Evolutionary conservation across 495 filamentous ascomycete species (phyloP).

Genomic region (Immersiella caudata): DNA sequence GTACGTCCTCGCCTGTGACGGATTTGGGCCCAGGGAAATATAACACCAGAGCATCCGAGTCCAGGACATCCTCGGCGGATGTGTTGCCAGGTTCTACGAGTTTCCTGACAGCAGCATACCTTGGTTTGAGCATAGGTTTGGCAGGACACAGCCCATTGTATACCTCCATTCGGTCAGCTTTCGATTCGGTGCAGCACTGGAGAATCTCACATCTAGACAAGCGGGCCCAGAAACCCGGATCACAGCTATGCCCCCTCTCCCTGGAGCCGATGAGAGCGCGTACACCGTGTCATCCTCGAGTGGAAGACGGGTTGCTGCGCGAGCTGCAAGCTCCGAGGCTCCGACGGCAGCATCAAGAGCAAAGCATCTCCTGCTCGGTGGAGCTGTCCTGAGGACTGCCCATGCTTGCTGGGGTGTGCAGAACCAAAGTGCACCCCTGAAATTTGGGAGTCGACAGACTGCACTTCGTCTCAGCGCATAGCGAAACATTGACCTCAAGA

Average conservation of each 20-base stretch:
- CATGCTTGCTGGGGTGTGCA: background rate
- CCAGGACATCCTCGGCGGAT: conserved; percentile 59
- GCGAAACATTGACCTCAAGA: conserved; percentile 39
- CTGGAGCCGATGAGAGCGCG: conserved; percentile 84
- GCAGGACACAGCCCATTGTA: conserved; percentile 75
- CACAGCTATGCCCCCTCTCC: conserved; percentile 88
- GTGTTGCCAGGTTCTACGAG: conserved; percentile 63
- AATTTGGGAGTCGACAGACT: conserved; percentile 8
- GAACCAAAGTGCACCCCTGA: background rate
- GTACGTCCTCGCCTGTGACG: conserved; percentile 87
- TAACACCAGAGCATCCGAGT: conserved; percentile 81
- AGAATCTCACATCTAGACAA: conserved; percentile 63
- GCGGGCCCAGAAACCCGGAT: conserved; percentile 84
- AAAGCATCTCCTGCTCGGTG: conserved; percentile 13
- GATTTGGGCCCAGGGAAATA: conserved; percentile 84
- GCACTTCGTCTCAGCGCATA: conserved; percentile 35
- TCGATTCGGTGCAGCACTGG: background rate
- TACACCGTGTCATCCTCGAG: conserved; percentile 73
- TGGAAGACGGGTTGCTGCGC: background rate
- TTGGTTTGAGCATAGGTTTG: conserved; percentile 65
- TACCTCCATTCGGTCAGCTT: conserved; percentile 54
- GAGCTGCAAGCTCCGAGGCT: background rate
- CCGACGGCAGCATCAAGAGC: background rate
- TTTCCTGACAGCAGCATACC: conserved; percentile 75
- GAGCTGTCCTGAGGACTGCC: conserved; percentile 10